Evolutionary conservation across 306 rosid genomes (phyloP), one percentile per base, ranked within the genome.

Genomic region (Carpinus viminea): DNA sequence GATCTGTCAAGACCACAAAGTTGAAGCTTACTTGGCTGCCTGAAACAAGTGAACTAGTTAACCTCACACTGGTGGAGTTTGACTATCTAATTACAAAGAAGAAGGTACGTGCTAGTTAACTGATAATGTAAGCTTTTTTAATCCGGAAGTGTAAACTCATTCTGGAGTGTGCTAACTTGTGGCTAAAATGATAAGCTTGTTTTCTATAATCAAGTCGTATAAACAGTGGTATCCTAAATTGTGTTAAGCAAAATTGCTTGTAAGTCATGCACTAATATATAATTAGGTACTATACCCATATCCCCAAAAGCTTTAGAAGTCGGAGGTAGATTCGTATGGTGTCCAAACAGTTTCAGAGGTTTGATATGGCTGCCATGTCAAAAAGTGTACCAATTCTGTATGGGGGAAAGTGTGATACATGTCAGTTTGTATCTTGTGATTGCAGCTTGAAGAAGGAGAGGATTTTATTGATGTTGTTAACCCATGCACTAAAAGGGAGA

Each of bases 11-110:
- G 82, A 89, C 93, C 74, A 95, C 98, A 31, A 90, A 90, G 79
- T 76, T 87, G 91, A 95, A 95, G 89, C 93, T 91, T 73, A 95
- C 99, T 51, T 95, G 99, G 98, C 88, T 95, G 57, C 97, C 97
- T 34, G 86, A 92, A 73, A 85, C 84, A 31, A 87, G 85, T 57
- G 98, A 95, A 83, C 91, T 91, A 34, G 91, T 91, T 82, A 83
- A 78, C 78, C 89, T 95, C 76, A 82, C 92, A 24, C 76, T 95
- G 82, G 78, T 90, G 89, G 97, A 92, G 84, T 95, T 91, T 64
- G 98, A 91, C 83, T 88, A 91, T 83, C 83, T 92, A 70, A 95
- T 95, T 75, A 90, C 99, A 18, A 93, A 92, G 88, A 95, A 95
- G 82, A 95, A 95, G 98, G 99, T 95, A 89, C 11, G 90, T 51